Evolutionary conservation across 108 stramenopile species (phyloP), one percentile per base, ranked within the genome.

Genomic region (Fragilaria radians): DNA sequence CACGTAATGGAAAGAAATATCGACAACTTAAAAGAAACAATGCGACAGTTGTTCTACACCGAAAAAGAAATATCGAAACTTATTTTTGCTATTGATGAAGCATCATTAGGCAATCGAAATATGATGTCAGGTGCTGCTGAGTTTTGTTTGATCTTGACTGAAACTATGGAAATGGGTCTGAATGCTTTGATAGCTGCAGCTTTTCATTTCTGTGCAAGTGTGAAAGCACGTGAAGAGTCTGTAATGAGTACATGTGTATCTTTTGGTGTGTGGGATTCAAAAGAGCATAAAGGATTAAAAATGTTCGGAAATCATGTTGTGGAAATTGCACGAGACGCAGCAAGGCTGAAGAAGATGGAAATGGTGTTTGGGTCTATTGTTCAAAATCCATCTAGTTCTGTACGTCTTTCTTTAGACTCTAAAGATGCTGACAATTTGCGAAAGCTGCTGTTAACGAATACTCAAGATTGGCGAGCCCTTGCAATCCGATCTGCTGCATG

Each of bases 401-500:
- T 45, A 25, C 59, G 56, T 4, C 52, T 61, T 23, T 55, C 53
- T 31, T 48, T 65, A 24, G 68, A 67, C 51, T 51, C 59, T 28
- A 28, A 74, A 46, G 67, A 76, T 56, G 77, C 82, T 14, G 57
- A 74, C 17, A 85, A 82, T 47, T 28, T 91, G 18, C 64, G 81
- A 9, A 73, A 72, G 33, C 61, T 91, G 28, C 70, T 86, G 21
- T 54, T 85, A 18, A 76, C 74, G 23, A 80, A 82, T 57, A 82
- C 79, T 51, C 71, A 77, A 42, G 89, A 91, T 63, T 91, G 89
- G 89, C 65, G 89, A 23, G 85, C 89, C 1, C 68, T 91, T 59
- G 89, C 89, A 14, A 91, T 91, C 55, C 79, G 89, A 28, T 74
- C 79, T 24, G 86, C 80, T 18, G 89, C 86, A 3, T 83, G 84